Base-by-base conservation (phyloP, 345 rosid genomes). In the Schrenkiella parvula region DNA sequence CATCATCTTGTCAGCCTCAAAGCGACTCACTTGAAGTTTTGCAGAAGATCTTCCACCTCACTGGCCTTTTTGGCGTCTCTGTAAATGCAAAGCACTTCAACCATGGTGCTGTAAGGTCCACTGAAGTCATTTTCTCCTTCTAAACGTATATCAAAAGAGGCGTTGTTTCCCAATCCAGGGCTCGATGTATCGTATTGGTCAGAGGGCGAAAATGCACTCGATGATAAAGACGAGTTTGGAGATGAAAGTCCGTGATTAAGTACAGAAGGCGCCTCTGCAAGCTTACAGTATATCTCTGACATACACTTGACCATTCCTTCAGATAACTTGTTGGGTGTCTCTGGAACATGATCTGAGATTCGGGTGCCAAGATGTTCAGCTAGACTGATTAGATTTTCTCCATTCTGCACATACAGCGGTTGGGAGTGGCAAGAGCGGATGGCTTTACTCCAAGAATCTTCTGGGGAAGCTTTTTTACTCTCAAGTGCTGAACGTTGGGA, bases 251-350 rank as follows among this genome's bases (percentile, higher is more conserved):
- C 79, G 2, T 89, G 87, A 53, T 48, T 22, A 31, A 84, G 83
- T 9, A 72, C 74, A 63, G 75, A 82, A 54, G 93, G 92, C 10
- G 99, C 93, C 57, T 95, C 99, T 14, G 89, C 85, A 38, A 95
- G 97, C 84, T 89, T 95, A 88, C 87, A 85, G 76, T 84, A 91
- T 66, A 95, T 88, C 22, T 84, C 86, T 43, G 98, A 84, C 95
- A 95, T 89, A 83, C 92, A 89, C 84, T 85, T 88, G 64, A 95
- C 70, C 97, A 95, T 95, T 66, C 89, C 98, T 83, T 95, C 97
- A n/a, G 98, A 86, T 48, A 95, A 80, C 81, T 85, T 89, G 89
- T 89, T 91, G 14, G 98, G 93, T 22, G 92, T 83, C 75, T 89
- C 96, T 52, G 89, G 91, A 75, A 91, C 84, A 63, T 95, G 99